Evolutionary conservation across 768 basidiomycete species (phyloP).

Genomic region (Leucocoprinus birnbaumii): DNA sequence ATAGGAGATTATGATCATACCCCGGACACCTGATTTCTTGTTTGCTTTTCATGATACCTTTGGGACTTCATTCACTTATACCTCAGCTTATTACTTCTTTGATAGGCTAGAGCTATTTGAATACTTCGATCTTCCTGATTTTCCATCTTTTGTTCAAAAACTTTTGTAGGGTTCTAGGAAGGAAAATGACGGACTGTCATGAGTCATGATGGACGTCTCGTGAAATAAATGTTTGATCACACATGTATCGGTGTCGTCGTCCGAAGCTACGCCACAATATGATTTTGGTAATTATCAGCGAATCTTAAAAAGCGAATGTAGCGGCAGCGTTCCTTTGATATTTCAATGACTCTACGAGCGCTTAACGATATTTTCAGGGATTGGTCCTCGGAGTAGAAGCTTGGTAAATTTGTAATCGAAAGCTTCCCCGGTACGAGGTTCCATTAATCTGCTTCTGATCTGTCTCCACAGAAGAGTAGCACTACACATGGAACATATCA

Average conservation of each 20-base stretch:
- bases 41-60: background rate
- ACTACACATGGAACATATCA: background rate
- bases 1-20: background rate
- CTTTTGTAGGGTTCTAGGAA: background rate
- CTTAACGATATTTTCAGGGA: background rate
- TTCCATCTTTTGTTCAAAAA: too few relatives aligned
- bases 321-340: background rate
- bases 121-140: too few relatives aligned
- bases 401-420: background rate
- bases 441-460: background rate
- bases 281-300: background rate
- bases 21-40: background rate
- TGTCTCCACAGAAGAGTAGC: background rate
- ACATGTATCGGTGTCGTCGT: background rate
- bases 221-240: background rate
- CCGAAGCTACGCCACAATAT: background rate
- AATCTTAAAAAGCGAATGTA: background rate
- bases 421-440: background rate
- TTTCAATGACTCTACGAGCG: background rate
- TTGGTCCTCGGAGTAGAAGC: background rate
- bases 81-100: background rate
- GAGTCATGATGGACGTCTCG: background rate
- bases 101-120: background rate
- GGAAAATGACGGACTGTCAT: background rate
- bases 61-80: slow-evolving; percentile 3